Base-by-base conservation (phyloP, 225 moss, liverwort and hornwort genomes). In the Pleurozium schreberi region DNA sequence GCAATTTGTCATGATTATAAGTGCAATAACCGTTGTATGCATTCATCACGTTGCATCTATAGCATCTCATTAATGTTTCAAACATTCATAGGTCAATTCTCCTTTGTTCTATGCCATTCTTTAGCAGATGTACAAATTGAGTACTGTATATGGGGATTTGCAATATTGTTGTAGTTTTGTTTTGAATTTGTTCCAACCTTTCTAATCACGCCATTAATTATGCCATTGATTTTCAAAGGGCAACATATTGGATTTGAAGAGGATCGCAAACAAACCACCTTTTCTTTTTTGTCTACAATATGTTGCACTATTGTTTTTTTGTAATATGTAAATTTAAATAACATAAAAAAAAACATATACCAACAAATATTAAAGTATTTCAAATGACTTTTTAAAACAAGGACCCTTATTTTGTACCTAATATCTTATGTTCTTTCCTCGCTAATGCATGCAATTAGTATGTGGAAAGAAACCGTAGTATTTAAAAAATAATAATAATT, bases 11-110 rank as follows among this genome's bases (percentile, higher is more conserved):
- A 8, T 3, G 1, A 43, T 43, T 71, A 42, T 14, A 71, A 40
- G 15, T 16, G 9, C 1, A 0, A 15, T 5, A 16, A 43, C 3
- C 9, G 43, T 71, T 8, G 5, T 4, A 43, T 0, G 2, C 1
- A 1, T 71, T 70, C 26, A 25, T 12, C 25, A 40, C 8, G 1
- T 8, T 40, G 25, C 14, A 14, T 40, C 40, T 69, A 14, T 25
- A 2, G 25, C 1, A 0, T 15, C 43, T 9, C 27, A 1, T 43
- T 71, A 28, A 3, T 0, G 0, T 71, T 43, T 5, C 17, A 16
- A 28, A 43, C 16, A 43, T 16, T 43, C 2, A 13, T 2, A 26
- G 43, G 16, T 27, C 22, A 5, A 10, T 73, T 28, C 28, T 45
- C 17, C 6, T 70, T 73, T 45, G 10, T 10, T 73, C 10, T 28